Evolutionary conservation across 108 stramenopile genomes (phyloP), one percentile per base, ranked within the genome.

Genomic region (Discostella pseudostelligera): DNA sequence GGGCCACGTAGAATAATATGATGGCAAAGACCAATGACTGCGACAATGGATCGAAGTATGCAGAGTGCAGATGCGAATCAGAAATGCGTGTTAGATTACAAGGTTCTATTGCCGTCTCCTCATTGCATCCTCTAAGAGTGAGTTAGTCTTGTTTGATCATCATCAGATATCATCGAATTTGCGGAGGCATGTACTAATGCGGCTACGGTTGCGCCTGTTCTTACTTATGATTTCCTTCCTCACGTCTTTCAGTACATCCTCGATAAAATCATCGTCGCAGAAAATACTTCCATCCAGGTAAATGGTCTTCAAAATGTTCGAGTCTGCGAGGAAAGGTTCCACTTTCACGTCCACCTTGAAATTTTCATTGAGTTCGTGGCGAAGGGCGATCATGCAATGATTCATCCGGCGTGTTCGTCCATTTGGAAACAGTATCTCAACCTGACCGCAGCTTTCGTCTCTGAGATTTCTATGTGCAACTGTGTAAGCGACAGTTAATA

Each of bases 191-290:
- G 42, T n/a, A 43, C n/a, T 1, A 16, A 16, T n/a, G n/a, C 42
- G 4, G 10, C 9, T 12, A 11, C 42, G 42, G 42, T 43, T 43
- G 3, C 42, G 42, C 42, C 42, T 43, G n/a, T n/a, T 7, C 42
- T 43, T 43, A 2, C n/a, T 11, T 3, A 11, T n/a, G n/a, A 43
- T 43, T 12, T 12, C 42, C 1, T 43, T 12, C 9, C 9, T 1
- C 4, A 43, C 42, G 2, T 43, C n/a, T 7, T n/a, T 11, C n/a
- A 16, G 2, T 12, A 43, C 42, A 43, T 11, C 42, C 42, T 43
- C n/a, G n/a, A 43, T 43, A 16, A 43, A 43, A n/a, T 43, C n/a
- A 43, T 43, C 42, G 42, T n/a, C 42, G 42, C 42, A 43, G 1
- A 2, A 2, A 16, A 8, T 43, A 43, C 9, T 1, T 2, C 42